Evolutionary conservation across 345 rosid genomes (phyloP).

Genomic region (Barbarea vulgaris): DNA sequence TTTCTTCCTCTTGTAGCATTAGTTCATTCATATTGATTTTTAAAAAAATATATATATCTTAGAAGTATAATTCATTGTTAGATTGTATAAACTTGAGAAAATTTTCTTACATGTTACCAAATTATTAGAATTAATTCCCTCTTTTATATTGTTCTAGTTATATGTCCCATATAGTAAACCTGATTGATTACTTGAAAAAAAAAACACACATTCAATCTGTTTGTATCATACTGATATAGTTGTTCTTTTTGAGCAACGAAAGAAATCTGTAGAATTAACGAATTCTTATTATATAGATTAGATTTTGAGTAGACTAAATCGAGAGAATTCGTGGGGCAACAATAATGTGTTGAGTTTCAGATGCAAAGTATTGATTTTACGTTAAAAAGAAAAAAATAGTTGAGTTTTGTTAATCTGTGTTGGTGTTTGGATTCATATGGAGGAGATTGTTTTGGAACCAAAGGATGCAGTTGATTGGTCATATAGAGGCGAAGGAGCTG

Average conservation of each 20-base stretch:
- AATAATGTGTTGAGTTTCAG: too few relatives aligned
- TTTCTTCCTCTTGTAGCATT: neutral
- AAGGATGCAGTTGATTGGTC: conserved; percentile 80
- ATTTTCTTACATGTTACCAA: too few relatives aligned
- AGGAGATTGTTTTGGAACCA: conserved; percentile 59
- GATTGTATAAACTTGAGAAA: too few relatives aligned
- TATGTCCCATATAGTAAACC: neutral
- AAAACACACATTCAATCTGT: conserved; percentile 3
- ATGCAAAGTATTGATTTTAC: too few relatives aligned
- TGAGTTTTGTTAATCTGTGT: neutral
- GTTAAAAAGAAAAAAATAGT: too few relatives aligned
- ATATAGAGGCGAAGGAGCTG: conserved; percentile 97
- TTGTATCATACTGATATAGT: neutral
- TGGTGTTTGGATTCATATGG: conserved; percentile 43
- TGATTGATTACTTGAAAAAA: conserved; percentile 3
- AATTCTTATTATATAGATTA: neutral
- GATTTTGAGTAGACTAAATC: neutral
- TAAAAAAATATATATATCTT: too few relatives aligned
- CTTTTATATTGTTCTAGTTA: conserved; percentile 3
- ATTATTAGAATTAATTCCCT: too few relatives aligned
- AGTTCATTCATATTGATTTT: neutral
- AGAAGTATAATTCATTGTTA: too few relatives aligned
- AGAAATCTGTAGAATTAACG: neutral
- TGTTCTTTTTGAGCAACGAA: neutral
- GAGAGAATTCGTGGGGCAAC: neutral